Conservation (phyloP, 192 early-diverging fungal species). For the Backusella westeae region DNA sequence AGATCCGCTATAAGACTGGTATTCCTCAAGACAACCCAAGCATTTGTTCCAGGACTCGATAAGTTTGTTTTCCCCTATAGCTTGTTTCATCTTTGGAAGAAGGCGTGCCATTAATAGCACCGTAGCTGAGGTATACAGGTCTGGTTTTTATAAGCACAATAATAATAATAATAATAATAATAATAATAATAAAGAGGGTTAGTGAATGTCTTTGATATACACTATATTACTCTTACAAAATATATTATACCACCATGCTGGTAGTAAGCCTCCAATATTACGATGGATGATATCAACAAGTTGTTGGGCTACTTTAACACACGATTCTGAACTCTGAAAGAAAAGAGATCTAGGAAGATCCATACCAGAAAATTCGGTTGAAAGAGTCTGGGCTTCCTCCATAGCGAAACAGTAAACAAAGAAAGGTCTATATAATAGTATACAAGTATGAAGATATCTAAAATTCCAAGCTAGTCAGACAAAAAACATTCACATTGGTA, state of each 20-base stretch:
- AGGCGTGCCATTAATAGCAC: conserved; percentile 18
- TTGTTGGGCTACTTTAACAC: conserved; percentile 7
- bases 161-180: not conserved
- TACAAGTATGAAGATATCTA: conserved; percentile 22
- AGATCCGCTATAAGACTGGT: conserved; percentile 9
- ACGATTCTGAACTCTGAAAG: conserved; percentile 14
- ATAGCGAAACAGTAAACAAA: conserved; percentile 19
- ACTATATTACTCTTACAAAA: not conserved
- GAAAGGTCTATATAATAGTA: conserved; percentile 16
- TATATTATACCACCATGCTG: conserved; percentile 17
- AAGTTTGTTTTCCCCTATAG: conserved; percentile 9
- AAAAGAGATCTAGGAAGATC: conserved; percentile 13
- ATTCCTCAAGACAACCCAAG: conserved; percentile 6
- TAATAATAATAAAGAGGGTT: not conserved
- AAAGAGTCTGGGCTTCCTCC: conserved; percentile 8
- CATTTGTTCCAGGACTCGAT: conserved; percentile 16
- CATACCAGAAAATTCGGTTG: not conserved
- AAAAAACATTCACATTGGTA: not conserved
- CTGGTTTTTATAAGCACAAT: not conserved
- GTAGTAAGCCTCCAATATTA: conserved; percentile 11
- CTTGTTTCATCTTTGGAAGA: conserved; percentile 13
- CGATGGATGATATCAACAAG: conserved; percentile 9
- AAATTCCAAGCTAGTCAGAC: not conserved
- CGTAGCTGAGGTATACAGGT: conserved; percentile 18
- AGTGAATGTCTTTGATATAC: not conserved